Percentiles rank a stretch among this genome's conserved stretches.
phyloP scores from a whole-genome alignment of 352 stramenopile genomes.

The Globisporangium rhizosaccharum region DNA sequence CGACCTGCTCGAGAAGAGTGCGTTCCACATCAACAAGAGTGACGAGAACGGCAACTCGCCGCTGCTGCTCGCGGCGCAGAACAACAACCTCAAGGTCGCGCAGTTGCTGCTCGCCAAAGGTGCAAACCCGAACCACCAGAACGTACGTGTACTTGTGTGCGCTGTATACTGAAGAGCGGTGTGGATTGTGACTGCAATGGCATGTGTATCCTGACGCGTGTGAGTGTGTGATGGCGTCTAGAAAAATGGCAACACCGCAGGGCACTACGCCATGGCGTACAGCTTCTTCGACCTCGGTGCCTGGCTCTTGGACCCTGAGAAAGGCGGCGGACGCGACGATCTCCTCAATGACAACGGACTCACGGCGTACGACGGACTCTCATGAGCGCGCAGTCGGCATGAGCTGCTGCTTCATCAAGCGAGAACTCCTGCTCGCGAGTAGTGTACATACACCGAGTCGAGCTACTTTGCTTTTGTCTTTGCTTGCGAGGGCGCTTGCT shows the following conservation, averaged over 20 bases:
- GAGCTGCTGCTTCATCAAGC: not conserved
- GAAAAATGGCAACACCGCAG: slow-evolving; percentile 86
- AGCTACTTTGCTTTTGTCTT: not conserved
- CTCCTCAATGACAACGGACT: slow-evolving; percentile 91
- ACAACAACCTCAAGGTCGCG: slow-evolving; percentile 85
- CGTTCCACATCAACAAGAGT: slow-evolving; percentile 86
- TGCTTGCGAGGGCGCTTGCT: not conserved
- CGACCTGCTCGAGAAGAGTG: slow-evolving; percentile 84
- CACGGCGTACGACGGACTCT: slow-evolving; percentile 89
- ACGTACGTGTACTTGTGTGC: slow-evolving; percentile 33
- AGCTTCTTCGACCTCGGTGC: slow-evolving; percentile 89
- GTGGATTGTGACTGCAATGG: slow-evolving; percentile 6
- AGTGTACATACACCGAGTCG: too few relatives aligned
- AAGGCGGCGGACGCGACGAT: slow-evolving; percentile 77
- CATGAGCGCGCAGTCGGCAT: slow-evolving; percentile 5
- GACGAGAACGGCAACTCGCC: slow-evolving; percentile 91
- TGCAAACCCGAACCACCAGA: slow-evolving; percentile 90
- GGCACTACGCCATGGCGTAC: slow-evolving; percentile 93
- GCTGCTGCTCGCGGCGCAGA: slow-evolving; percentile 83
- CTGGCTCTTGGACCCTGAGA: slow-evolving; percentile 85
- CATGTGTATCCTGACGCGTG: not conserved
- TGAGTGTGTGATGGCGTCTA: slow-evolving; percentile 9
- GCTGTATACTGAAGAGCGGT: not conserved
- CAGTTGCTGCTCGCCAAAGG: slow-evolving; percentile 89
- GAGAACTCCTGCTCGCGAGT: too few relatives aligned